Evolutionary conservation across 257 asterid genomes (phyloP), one percentile per base, ranked within the genome.

Genomic region (Forsythia viridissima): DNA sequence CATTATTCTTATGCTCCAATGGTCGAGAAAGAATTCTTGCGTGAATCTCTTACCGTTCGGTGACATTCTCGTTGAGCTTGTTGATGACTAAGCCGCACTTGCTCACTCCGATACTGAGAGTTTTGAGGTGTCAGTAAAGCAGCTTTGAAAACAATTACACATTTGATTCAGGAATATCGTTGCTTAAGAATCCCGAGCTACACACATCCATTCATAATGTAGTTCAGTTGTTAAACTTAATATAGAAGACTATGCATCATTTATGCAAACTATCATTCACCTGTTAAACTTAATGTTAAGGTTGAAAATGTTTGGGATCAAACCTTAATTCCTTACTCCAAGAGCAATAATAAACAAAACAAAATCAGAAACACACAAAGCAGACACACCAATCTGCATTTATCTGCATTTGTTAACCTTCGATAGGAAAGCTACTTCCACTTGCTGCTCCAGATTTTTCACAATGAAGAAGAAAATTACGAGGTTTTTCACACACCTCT

Each of bases 1-100:
- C 30, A 55, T 55, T 55, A 18, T 1, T 55, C 24, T 55, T 8
- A 18, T 55, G 65, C 65, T n/a, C 6, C 20, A 61, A 61, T 21
- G 37, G 68, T 61, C 9, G 37, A 61, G 15, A 59, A 68, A 70
- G 46, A 30, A 37, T 10, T 76, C 24, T 36, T 0, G 36, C n/a
- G 30, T 24, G 15, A 10, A 70, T 52, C 61, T 69, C 77, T 77
- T 89, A 93, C 99, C 93, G 77, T 87, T 67, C 86, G 92, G 79
- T 96, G 99, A 78, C 88, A 84, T 78, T 86, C 93, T 79, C 93
- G 89, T 83, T 92, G 98, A 4, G 92, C 88, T 84, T 85, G 80
- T 86, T 90, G 97, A 90, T 96, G 98, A 67, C 80, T 80, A 77
- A 73, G 77, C 81, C 98, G 92, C 42, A 89, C 89, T 76, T 79